phyloP scores from a whole-genome alignment of 805 yeast genomes.

The Cyberlindnera saturnus region DNA sequence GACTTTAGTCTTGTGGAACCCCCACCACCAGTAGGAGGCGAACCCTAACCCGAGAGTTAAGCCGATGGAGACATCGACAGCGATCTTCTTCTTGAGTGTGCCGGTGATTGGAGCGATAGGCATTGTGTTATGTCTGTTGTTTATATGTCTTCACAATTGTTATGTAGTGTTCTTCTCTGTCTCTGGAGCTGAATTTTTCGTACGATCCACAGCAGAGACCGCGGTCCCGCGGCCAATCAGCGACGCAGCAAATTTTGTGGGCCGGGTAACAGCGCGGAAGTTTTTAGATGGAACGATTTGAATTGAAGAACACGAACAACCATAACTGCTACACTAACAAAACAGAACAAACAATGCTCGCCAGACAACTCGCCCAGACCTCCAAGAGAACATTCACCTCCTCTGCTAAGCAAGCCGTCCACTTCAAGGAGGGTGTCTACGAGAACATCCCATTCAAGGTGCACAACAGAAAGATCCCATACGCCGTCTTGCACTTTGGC shows the following conservation, averaged over 20 bases:
- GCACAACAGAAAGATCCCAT: conserved; percentile 89
- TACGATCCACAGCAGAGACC: neutral
- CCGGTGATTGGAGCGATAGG: conserved; percentile 79
- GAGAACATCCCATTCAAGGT: conserved; percentile 92
- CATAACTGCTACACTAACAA: neutral
- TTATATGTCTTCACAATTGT: neutral
- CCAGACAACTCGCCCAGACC: conserved; percentile 29
- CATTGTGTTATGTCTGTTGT: conserved; percentile 31
- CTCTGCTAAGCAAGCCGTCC: conserved; percentile 35
- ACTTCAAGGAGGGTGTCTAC: conserved; percentile 79
- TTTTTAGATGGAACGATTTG: too few relatives aligned
- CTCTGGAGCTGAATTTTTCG: neutral
- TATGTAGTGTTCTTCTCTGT: neutral
- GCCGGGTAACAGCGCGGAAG: conserved; percentile 5
- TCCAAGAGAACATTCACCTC: conserved; percentile 34
- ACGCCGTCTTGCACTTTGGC: conserved; percentile 74
- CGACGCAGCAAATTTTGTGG: conserved; percentile 2
- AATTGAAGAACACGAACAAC: neutral
- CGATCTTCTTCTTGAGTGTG: conserved; percentile 70
- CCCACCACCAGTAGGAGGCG: conserved; percentile 81
- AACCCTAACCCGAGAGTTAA: conserved; percentile 54
- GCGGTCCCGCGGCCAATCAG: conserved; percentile 15
- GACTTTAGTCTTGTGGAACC: conserved; percentile 68
- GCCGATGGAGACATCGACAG: conserved; percentile 73
- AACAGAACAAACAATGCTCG: conserved; percentile 8